Conservation (phyloP, 164 flowering plant species). For the Kingdonia uniflora region DNA sequence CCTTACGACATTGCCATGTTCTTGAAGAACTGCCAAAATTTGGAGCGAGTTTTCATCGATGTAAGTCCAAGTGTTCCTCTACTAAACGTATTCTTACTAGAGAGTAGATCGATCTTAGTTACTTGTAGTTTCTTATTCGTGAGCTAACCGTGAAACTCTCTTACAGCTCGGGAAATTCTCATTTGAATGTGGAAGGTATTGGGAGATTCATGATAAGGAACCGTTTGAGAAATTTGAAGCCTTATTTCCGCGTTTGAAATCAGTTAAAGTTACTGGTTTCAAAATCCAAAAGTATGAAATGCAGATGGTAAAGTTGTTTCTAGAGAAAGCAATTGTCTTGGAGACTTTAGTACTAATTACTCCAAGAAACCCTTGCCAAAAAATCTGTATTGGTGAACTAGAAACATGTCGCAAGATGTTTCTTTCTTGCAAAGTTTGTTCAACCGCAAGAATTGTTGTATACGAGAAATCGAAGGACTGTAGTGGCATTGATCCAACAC, state of each 20-base stretch:
- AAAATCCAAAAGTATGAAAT: slow-evolving; percentile 2
- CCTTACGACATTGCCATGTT: background rate
- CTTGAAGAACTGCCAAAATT: background rate
- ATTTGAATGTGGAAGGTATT: background rate
- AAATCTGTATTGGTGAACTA: background rate
- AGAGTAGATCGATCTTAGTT: background rate
- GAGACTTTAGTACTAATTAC: background rate
- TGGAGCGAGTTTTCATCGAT: background rate
- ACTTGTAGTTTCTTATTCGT: background rate
- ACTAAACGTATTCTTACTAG: no score
- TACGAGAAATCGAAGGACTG: background rate
- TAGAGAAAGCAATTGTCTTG: background rate
- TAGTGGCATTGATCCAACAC: background rate
- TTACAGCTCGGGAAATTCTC: background rate
- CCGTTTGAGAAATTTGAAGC: background rate
- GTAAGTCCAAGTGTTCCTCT: background rate
- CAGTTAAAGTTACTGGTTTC: slow-evolving; percentile 1
- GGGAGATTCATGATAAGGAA: background rate
- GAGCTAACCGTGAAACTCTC: background rate
- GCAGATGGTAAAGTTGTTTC: background rate
- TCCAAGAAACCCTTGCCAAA: background rate
- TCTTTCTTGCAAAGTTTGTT: background rate
- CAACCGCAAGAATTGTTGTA: background rate
- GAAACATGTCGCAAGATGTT: background rate
- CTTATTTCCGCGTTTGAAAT: background rate